Base-by-base conservation (phyloP, 768 basidiomycete genomes). In the Naganishia kalamii region DNA sequence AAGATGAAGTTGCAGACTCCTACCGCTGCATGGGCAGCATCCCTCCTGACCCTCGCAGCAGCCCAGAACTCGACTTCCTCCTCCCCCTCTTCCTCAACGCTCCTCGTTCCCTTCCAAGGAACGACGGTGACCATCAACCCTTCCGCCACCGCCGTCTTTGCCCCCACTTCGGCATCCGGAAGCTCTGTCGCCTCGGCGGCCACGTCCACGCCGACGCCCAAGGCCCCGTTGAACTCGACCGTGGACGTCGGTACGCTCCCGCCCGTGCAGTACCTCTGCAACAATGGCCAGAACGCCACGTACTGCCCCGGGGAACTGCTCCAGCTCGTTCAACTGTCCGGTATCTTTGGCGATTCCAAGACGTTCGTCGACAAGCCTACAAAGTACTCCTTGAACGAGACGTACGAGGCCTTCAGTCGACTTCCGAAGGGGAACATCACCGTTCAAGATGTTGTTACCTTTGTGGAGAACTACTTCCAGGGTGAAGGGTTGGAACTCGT, bases 401-500 rank as follows among this genome's bases (percentile, higher is more conserved):
- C 92, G 15, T 80, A 92, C 51, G 76, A 83, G 0, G 88, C 87
- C 68, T 96, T 90, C 70, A 57, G 70, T 19, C 67, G 68, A 4
- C 68, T 80, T 11, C 79, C 72, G 52, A 78, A 47, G 71, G 78
- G 77, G 67, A 79, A 72, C 44, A 77, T 83, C 27, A 90, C 88
- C 0, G 85, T 86, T 66, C 86, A 85, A 3, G 77, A 83, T 43
- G 79, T 93, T 43, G 83, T 86, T 46, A 76, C 79, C 32, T 93
- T 92, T 70, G 82, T 92, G 44, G 82, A 91, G 63, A 74, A 78
- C 15, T 84, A 91, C 76, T 94, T 94, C 71, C 74, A 81, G 21
- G 91, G 90, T 29, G 92, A 96, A 76, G 92, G 92, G 4, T 84
- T 84, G 19, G 93, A 96, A 74, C 82, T 97, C 11, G 80, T 86